Evolutionary conservation across 2,329 filamentous ascomycete species (phyloP), one percentile per base, ranked within the genome.

Genomic region (Alternaria triticina): DNA sequence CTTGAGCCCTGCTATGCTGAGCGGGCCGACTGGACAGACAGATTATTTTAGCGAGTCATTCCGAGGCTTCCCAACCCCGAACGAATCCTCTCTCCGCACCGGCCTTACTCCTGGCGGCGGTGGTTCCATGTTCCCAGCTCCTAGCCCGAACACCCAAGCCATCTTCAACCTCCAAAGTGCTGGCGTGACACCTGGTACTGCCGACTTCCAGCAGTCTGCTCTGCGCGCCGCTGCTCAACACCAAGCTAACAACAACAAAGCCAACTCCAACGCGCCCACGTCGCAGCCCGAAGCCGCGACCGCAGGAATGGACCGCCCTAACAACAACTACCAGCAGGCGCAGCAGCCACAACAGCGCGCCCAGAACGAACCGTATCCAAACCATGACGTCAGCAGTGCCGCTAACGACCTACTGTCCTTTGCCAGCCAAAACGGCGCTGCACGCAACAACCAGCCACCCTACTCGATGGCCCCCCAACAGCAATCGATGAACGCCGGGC

Each of bases 1-100:
- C 45, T 82, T 99, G 70, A 98, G 96, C 81, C 96, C 96, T 83
- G 96, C 95, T 68, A 98, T 99, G 94, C 89, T 99, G 59, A 93
- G 94, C 50, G 96, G 94, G 23, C 96, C 88, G 44, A 85, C 88
- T 22, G 84, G 83, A 47, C 81, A 83, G 59, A 91, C 88, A 79
- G 94, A 97, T 78, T 98, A 97, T 82, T 97, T 97, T 77, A 87
- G 88, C 70, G 93, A 97, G 74, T 90, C 90, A 56, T 91, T 97
- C 67, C 89, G 92, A 69, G 90, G 93, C 72, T 97, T 97, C 76
- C 93, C 94, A 5, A 98, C 96, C 5, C 95, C 95, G 1, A 97
- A 97, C 88, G 96, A 99, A 82, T 98, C 95, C 8, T 96, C 93
- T 4, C 84, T 98, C 56, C 88, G 96, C 64, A 96, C 94, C 64